phyloP scores from a whole-genome alignment of 106 monocot species.

The Triglochin maritima region DNA sequence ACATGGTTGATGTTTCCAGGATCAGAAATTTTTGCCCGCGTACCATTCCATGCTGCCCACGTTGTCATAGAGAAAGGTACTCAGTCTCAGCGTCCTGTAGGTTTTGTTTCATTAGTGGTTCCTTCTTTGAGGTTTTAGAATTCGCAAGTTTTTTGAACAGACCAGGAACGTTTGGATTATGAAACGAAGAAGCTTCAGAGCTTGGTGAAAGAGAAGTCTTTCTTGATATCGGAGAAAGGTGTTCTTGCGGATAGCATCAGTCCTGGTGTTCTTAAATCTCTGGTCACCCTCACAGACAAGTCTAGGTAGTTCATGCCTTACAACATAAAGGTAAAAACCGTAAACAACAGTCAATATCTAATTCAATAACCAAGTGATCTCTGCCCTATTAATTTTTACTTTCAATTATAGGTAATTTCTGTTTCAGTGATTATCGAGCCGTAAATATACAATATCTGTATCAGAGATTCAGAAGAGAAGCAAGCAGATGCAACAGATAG shows the following conservation, averaged over 20 bases:
- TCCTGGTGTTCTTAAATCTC: slow-evolving; percentile 52
- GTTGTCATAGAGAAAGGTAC: slow-evolving; percentile 72
- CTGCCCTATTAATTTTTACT: no score
- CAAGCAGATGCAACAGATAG: no score
- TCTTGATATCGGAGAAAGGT: slow-evolving; percentile 74
- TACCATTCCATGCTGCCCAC: slow-evolving; percentile 90
- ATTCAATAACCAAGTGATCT: no score
- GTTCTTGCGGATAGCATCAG: slow-evolving; percentile 59
- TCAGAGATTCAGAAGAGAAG: no score
- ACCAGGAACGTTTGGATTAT: slow-evolving; percentile 71
- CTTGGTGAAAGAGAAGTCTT: slow-evolving; percentile 74
- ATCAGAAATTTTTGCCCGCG: slow-evolving; percentile 65
- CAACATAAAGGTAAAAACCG: no score
- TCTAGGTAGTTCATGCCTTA: background rate
- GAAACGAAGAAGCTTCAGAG: slow-evolving; percentile 81
- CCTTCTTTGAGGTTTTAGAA: background rate
- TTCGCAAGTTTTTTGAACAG: slow-evolving; percentile 20
- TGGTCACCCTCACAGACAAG: slow-evolving; percentile 66
- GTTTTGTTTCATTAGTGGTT: background rate
- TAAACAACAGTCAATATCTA: no score
- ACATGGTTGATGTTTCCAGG: slow-evolving; percentile 94
- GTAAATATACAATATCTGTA: no score
- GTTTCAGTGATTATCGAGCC: no score
- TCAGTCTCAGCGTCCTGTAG: no score
- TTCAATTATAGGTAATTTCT: no score